phyloP scores from a whole-genome alignment of 139 green algal species.

The Chlamydomonas sphaeroides region DNA sequence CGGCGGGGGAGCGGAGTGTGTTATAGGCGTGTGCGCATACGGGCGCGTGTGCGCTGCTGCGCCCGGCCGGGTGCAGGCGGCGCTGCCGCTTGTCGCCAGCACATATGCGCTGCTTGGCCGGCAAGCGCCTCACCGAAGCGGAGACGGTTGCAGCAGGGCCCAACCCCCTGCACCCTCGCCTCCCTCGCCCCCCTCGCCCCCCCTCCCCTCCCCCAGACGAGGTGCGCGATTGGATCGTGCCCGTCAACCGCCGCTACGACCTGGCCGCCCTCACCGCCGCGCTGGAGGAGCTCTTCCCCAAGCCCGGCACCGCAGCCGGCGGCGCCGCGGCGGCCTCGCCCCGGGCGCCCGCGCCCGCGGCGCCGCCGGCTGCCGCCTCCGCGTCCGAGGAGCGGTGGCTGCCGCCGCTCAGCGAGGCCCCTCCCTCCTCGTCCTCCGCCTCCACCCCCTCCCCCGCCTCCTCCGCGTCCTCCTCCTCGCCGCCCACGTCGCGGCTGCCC shows the following conservation, averaged over 20 bases:
- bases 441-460: background rate
- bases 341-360: background rate
- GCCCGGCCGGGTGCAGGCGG: too few relatives aligned
- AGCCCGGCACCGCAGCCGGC: background rate
- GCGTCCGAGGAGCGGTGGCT: background rate
- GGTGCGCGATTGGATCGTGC: slow-evolving; percentile 85
- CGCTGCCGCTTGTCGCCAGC: too few relatives aligned
- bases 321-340: too few relatives aligned
- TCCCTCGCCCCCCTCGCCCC: background rate
- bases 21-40: too few relatives aligned
- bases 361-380: background rate
- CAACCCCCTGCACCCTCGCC: too few relatives aligned
- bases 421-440: background rate
- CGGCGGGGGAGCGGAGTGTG: too few relatives aligned
- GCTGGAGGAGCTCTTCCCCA: slow-evolving; percentile 45
- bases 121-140: too few relatives aligned
- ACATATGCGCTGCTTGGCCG: too few relatives aligned
- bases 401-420: background rate
- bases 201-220: slow-evolving; percentile 26
- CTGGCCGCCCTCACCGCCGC: slow-evolving; percentile 51
- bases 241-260: slow-evolving; percentile 84
- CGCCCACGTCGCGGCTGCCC: background rate
- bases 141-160: too few relatives aligned
- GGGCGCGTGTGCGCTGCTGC: too few relatives aligned
- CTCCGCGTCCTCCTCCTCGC: background rate